Evolutionary conservation across 164 flowering plant genomes (phyloP).

Genomic region (Umbellularia californica): DNA sequence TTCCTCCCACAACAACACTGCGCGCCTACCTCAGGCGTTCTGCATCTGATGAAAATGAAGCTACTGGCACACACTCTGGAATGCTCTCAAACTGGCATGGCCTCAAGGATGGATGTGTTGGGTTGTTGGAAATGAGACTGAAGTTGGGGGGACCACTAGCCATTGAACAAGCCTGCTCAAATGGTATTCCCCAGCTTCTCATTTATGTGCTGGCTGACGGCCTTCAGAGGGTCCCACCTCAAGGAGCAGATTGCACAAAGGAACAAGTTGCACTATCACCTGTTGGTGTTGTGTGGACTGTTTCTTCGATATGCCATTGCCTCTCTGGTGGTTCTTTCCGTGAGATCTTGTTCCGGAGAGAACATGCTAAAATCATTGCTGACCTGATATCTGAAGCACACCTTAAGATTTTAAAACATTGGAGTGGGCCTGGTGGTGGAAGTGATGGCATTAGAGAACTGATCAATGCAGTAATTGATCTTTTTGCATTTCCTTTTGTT

Average conservation of each 20-base stretch:
- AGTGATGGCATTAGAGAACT: constrained; percentile 66
- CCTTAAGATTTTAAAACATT: constrained; percentile 63
- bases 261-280: constrained; percentile 72
- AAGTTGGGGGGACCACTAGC: constrained; percentile 90
- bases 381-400: constrained; percentile 63
- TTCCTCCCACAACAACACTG: constrained; percentile 74
- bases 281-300: constrained; percentile 73
- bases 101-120: constrained; percentile 81
- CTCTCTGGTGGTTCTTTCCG: constrained; percentile 85
- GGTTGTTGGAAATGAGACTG: constrained; percentile 69
- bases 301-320: constrained; percentile 75
- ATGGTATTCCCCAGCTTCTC: constrained; percentile 73
- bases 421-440: constrained; percentile 97
- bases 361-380: constrained; percentile 52
- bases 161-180: constrained; percentile 79
- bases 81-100: constrained; percentile 85
- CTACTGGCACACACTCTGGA: constrained; percentile 18
- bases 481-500: constrained; percentile 93
- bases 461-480: constrained; percentile 69
- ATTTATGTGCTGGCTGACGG: constrained; percentile 44
- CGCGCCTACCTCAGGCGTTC: constrained; percentile 53
- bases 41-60: constrained; percentile 30
- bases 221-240: constrained; percentile 21
- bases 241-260: constrained; percentile 26
- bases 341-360: constrained; percentile 62